These are phyloP conservation scores for Monosporascus sp. DNA, from an alignment of 2,329 filamentous ascomycete genomes.

Conservation along the genomic window DNA sequence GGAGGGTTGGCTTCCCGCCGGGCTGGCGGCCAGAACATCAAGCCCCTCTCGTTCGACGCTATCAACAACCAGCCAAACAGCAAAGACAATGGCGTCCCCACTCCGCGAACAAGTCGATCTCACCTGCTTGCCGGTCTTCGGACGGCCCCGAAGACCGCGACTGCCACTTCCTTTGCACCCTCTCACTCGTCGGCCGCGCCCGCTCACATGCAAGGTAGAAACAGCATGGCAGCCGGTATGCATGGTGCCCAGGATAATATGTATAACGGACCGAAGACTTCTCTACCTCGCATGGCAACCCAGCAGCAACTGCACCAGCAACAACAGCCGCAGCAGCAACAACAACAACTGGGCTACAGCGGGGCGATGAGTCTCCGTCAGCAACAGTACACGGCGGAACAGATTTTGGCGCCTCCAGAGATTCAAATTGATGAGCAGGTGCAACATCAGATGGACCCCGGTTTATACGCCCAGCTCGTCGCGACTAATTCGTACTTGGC, in stretches of 20 bases:
- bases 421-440: constrained; percentile 67
- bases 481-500: constrained; percentile 89
- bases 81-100: constrained; percentile 64
- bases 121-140: constrained; percentile 90
- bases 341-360: constrained; percentile 21
- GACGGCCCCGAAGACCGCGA: constrained; percentile 83
- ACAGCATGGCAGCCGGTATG: constrained; percentile 38
- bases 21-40: constrained; percentile 78
- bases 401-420: constrained; percentile 79
- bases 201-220: constrained; percentile 37
- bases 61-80: constrained; percentile 65
- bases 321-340: constrained; percentile 22
- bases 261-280: constrained; percentile 52
- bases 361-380: constrained; percentile 28
- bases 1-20: constrained; percentile 79
- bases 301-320: constrained; percentile 27
- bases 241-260: constrained; percentile 39
- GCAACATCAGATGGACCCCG: constrained; percentile 76
- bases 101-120: constrained; percentile 88
- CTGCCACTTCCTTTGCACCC: constrained; percentile 65
- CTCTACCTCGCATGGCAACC: constrained; percentile 38
- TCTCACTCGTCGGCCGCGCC: constrained; percentile 37
- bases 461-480: constrained; percentile 80
- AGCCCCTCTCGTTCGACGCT: constrained; percentile 76
- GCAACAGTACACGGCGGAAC: constrained; percentile 73